These are phyloP conservation scores for Bipolaris victoriae DNA, from an alignment of 2,329 filamentous ascomycete genomes.

Conservation along the genomic window DNA sequence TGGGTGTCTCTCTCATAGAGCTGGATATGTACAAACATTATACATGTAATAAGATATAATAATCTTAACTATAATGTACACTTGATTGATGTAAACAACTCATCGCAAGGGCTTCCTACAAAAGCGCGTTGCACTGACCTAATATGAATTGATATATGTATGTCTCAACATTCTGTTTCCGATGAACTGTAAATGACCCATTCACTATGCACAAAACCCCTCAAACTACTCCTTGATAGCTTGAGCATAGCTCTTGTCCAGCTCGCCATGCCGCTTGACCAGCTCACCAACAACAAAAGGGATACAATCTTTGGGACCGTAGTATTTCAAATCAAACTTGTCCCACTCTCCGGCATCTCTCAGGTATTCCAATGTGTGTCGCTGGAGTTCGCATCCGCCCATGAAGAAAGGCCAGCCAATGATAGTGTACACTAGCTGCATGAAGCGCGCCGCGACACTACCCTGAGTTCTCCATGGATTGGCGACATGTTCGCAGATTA, in stretches of 20 bases:
- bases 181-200: background rate
- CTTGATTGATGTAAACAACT: background rate
- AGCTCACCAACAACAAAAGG: slow-evolving; percentile 48
- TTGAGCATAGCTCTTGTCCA: slow-evolving; percentile 30
- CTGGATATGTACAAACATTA: background rate
- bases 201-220: background rate
- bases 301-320: slow-evolving; percentile 35
- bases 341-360: slow-evolving; percentile 57
- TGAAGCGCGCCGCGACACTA: slow-evolving; percentile 51
- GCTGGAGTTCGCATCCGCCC: slow-evolving; percentile 58
- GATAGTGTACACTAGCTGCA: slow-evolving; percentile 55
- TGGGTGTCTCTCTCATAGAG: background rate
- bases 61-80: background rate
- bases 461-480: slow-evolving; percentile 59
- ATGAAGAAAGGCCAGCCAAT: slow-evolving; percentile 61
- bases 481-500: slow-evolving; percentile 63
- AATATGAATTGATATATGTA: background rate
- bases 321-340: slow-evolving; percentile 54
- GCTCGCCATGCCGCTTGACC: slow-evolving; percentile 35
- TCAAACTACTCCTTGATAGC: slow-evolving; percentile 23
- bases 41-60: background rate
- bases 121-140: background rate
- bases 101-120: background rate
- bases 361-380: slow-evolving; percentile 56
- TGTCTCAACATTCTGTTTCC: background rate